Evolutionary conservation across 2,329 filamentous ascomycete genomes (phyloP).

Genomic region (Chalaropsis ovoidea): DNA sequence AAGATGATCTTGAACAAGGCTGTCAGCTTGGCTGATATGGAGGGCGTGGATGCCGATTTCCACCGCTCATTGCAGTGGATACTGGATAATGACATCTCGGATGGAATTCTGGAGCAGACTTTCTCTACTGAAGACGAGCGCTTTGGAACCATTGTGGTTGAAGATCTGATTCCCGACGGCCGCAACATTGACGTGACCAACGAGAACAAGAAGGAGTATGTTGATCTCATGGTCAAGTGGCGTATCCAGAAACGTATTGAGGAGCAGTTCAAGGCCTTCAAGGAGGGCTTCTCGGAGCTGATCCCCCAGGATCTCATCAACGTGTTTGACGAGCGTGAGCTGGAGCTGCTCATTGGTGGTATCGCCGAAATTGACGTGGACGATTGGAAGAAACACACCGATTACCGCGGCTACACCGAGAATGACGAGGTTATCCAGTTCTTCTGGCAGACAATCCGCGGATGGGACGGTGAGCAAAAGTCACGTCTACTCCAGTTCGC

Average conservation of each 20-base stretch:
- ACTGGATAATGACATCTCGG: conserved; percentile 89
- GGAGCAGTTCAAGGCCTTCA: conserved; percentile 97
- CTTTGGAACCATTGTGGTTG: conserved; percentile 86
- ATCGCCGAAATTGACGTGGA: conserved; percentile 99
- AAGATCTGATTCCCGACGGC: conserved; percentile 85
- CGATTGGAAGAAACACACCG: conserved; percentile 99
- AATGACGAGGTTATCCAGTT: conserved; percentile 94
- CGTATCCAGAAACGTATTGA: conserved; percentile 97
- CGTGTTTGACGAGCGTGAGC: conserved; percentile 94
- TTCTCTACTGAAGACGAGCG: conserved; percentile 96
- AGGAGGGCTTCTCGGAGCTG: conserved; percentile 92
- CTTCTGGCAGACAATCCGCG: conserved; percentile 96
- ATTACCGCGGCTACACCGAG: conserved; percentile 97
- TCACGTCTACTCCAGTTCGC: conserved; percentile 92
- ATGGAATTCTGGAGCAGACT: conserved; percentile 85
- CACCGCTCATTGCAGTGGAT: conserved; percentile 96
- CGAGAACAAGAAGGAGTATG: conserved; percentile 98
- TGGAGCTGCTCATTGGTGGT: conserved; percentile 92
- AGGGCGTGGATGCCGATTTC: conserved; percentile 96
- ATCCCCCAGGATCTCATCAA: conserved; percentile 95
- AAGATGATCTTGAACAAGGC: conserved; percentile 98
- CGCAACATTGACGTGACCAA: conserved; percentile 93
- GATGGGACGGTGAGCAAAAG: conserved; percentile 98
- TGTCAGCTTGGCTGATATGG: conserved; percentile 88
- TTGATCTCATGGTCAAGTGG: conserved; percentile 98